Evolutionary conservation across 805 yeast genomes (phyloP), one percentile per base, ranked within the genome.

Genomic region (Ogataea trehaloabstinens): DNA sequence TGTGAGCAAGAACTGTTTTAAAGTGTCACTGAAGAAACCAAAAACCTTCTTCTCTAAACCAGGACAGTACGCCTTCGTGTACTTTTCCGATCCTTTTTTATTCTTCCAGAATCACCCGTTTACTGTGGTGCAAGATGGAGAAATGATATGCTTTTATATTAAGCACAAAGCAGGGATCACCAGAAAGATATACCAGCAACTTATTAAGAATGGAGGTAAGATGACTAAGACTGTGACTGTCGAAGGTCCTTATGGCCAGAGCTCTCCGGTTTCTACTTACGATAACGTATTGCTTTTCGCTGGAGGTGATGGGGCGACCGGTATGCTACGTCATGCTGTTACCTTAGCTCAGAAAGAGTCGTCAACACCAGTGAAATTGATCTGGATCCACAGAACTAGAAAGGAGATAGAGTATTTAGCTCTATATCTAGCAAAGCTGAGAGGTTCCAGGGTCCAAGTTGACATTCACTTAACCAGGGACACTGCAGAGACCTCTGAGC

Each of bases 31-130:
- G 13, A 72, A 79, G 3, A 71, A 70, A 49, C 83, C 87, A 15
- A 52, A 54, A 4, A 54, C 52, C 37, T 75, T 81, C 71, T 64
- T 63, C 28, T 63, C 71, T 15, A 61, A 52, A 40, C 82, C 88
- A 2, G 84, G 86, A 20, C 66, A 73, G 12, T 77, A 64, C 55
- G 77, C 71, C 1, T 83, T 63, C 51, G 55, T 83, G 28, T 77
- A 81, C 60, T 77, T 82, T 53, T 46, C 78, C 38, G 64, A 73
- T 39, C 64, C 72, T 10, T 54, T 65, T 4, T 56, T 70, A 25
- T 77, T 79, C 53, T 81, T 82, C 80, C 87, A 83, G 55, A 75
- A 83, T 4, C 89, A 84, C 56, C 91, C 90, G 2, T 82, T 84
- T 59, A 78, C 87, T 1, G 53, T 76, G 2, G 60, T 74, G 24